A percentile compares a stretch with the other conserved stretches of the same genome.
Evolutionary conservation across 306 rosid genomes (phyloP).

Genomic region (Adenanthera pavonina): DNA sequence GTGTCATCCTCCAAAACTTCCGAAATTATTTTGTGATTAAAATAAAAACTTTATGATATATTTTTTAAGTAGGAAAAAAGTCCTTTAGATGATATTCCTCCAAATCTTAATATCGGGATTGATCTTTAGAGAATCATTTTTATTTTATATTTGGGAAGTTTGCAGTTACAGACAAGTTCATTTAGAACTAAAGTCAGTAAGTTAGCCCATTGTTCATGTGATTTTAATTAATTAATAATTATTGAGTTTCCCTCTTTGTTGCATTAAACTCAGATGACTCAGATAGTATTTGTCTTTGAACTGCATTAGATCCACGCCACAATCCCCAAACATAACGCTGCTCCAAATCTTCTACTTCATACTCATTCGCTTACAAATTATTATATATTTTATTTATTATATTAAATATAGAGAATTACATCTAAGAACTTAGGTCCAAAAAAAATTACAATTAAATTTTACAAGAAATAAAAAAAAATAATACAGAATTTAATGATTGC

Average conservation of each 20-base stretch:
- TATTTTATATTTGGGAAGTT: neutral
- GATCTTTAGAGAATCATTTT: neutral
- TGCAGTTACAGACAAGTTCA: neutral
- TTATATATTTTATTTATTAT: too few relatives aligned
- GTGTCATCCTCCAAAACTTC: too few relatives aligned
- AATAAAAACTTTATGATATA: too few relatives aligned
- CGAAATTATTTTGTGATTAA: too few relatives aligned
- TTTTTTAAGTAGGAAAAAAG: neutral
- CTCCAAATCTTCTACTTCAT: slow-evolving; percentile 32
- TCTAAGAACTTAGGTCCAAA: neutral
- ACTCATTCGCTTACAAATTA: neutral
- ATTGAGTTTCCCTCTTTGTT: neutral
- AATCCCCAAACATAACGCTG: slow-evolving; percentile 33
- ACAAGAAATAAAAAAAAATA: neutral
- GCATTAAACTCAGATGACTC: slow-evolving; percentile 17
- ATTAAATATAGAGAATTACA: too few relatives aligned
- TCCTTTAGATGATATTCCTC: neutral
- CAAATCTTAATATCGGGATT: neutral
- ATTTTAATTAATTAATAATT: slow-evolving; percentile 3
- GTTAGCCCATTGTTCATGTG: slow-evolving; percentile 36
- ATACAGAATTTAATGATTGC: too few relatives aligned
- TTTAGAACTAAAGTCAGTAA: neutral
- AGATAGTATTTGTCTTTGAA: slow-evolving; percentile 41
- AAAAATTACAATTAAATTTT: neutral
- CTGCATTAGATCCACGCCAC: slow-evolving; percentile 52